These are phyloP conservation scores for Phragmites australis DNA, from an alignment of 176 grass and related monocot species.

Conservation along the genomic window DNA sequence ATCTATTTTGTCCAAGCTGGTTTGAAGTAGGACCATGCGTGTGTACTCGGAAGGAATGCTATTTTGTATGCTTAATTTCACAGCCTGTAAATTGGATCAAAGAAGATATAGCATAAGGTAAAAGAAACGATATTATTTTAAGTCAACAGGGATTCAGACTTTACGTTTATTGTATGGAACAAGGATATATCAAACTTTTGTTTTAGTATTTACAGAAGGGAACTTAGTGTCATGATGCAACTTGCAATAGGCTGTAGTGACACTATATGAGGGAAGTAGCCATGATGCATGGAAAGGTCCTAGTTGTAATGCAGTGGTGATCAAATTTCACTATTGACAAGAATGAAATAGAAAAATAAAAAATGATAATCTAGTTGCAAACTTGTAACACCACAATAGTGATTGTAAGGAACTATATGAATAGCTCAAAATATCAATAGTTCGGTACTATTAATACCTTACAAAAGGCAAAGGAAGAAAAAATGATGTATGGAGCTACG, in stretches of 20 bases:
- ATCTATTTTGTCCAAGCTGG: conserved; percentile 60
- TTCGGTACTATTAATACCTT: background rate
- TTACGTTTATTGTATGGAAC: background rate
- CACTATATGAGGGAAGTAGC: conserved; percentile 1
- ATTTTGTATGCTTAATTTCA: conserved; percentile 80
- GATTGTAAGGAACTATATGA: background rate
- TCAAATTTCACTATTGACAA: background rate
- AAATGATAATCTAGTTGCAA: background rate
- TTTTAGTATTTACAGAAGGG: background rate
- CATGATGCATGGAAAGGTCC: background rate
- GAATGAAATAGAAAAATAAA: conserved; percentile 1
- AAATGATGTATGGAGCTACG: background rate
- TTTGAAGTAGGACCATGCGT: conserved; percentile 62
- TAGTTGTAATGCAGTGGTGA: background rate
- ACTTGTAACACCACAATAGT: conserved; percentile 5
- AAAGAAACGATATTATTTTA: conserved; percentile 8
- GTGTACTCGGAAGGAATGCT: conserved; percentile 85
- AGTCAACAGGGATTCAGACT: background rate
- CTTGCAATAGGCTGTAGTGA: background rate
- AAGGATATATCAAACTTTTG: background rate
- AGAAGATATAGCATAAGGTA: background rate
- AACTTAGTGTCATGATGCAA: background rate
- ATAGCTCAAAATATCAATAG: background rate
- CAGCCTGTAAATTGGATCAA: conserved; percentile 51
- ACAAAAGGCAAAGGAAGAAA: background rate